A percentile compares a stretch with the other conserved stretches of the same genome.
These are phyloP conservation scores for Ocimum tenuiflorum DNA, from an alignment of 257 asterid genomes.

Conservation along the genomic window DNA sequence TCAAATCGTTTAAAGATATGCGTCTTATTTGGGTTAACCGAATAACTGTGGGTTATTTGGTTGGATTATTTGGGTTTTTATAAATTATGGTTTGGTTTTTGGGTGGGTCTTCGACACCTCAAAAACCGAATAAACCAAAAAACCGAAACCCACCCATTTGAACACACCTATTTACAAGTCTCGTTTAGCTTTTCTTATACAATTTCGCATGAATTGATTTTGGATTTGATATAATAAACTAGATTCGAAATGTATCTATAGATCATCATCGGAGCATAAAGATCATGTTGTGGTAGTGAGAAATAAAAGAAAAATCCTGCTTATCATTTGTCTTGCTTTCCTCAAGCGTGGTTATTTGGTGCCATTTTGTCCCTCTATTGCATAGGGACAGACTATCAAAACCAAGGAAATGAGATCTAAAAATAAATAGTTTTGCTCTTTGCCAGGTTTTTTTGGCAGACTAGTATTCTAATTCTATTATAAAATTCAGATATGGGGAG, in stretches of 20 bases:
- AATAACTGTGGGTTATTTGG: no score
- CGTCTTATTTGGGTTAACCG: no score
- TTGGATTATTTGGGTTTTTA: no score
- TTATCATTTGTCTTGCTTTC: background rate
- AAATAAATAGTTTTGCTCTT: background rate
- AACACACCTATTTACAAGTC: background rate
- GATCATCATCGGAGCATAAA: background rate
- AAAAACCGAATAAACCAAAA: no score
- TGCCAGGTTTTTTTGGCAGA: background rate
- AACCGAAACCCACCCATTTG: no score
- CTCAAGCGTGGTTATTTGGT: background rate
- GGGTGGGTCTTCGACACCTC: no score
- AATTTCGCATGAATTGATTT: background rate
- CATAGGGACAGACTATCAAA: background rate
- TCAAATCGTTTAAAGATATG: no score
- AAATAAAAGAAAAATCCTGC: background rate
- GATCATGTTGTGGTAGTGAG: background rate
- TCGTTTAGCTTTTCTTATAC: background rate
- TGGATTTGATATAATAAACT: background rate
- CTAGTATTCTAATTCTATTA: constrained; percentile 3
- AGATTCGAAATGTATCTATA: background rate
- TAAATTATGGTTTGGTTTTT: no score
- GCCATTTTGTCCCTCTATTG: background rate
- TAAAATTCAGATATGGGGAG: constrained; percentile 55
- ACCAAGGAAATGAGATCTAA: background rate